phyloP scores from a whole-genome alignment of 208 protist species.

The Leptomonas seymouri region DNA sequence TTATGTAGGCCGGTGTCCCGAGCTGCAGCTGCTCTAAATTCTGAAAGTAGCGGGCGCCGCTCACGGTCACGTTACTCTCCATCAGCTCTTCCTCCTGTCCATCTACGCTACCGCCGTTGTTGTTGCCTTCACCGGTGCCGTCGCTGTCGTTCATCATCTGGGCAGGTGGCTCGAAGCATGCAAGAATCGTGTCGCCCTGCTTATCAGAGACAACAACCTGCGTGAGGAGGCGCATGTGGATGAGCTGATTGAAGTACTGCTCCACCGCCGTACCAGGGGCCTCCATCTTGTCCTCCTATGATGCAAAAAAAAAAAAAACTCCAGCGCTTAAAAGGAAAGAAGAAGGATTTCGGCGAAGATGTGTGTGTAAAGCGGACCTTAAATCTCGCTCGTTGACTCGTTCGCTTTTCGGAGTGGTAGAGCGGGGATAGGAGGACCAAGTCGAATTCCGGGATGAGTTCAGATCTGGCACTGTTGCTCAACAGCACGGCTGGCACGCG shows the following conservation, averaged over 20 bases:
- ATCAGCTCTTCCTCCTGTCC: slow-evolving; percentile 42
- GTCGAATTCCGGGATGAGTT: background rate
- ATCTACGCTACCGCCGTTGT: slow-evolving; percentile 6
- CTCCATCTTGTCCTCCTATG: slow-evolving; percentile 34
- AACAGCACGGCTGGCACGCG: no score
- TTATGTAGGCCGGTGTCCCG: slow-evolving; percentile 69
- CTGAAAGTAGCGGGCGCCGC: slow-evolving; percentile 76
- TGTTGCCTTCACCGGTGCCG: slow-evolving; percentile 10
- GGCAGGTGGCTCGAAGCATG: slow-evolving; percentile 52
- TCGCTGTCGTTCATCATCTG: slow-evolving; percentile 4
- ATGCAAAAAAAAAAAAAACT: no score
- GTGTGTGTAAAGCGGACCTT: no score
- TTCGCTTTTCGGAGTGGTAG: no score
- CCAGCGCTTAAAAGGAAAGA: no score
- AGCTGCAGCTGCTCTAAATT: slow-evolving; percentile 82
- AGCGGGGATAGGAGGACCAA: background rate
- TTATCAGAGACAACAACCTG: slow-evolving; percentile 84
- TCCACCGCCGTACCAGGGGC: slow-evolving; percentile 68
- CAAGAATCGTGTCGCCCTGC: slow-evolving; percentile 80
- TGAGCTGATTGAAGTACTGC: slow-evolving; percentile 91
- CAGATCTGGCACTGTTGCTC: no score
- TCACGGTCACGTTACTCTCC: slow-evolving; percentile 86
- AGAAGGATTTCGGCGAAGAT: no score
- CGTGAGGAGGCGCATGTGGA: slow-evolving; percentile 74
- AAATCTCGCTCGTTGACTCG: no score